These are phyloP conservation scores for Conticribra guillardii DNA, from an alignment of 108 stramenopile species.

Conservation along the genomic window DNA sequence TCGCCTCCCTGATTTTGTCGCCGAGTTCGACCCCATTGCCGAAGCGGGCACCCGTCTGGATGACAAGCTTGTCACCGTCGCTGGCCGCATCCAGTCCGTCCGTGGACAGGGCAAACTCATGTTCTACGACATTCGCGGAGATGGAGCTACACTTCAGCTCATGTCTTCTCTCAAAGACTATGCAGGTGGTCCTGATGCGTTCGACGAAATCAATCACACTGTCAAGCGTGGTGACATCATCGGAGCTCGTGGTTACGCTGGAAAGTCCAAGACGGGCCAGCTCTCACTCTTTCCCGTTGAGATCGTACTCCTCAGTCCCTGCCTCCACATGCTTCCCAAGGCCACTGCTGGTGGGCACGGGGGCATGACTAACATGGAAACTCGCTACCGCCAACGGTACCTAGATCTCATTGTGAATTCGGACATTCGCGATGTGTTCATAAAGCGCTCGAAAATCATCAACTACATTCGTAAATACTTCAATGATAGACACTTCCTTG, in stretches of 20 bases:
- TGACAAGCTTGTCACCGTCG: conserved; percentile 78
- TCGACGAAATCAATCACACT: conserved; percentile 75
- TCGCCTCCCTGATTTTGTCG: conserved; percentile 90
- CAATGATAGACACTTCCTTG: conserved; percentile 94
- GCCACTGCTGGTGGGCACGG: conserved; percentile 75
- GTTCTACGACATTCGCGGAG: conserved; percentile 97
- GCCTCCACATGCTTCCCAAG: conserved; percentile 98
- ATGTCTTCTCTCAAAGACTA: conserved; percentile 91
- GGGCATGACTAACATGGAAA: conserved; percentile 95
- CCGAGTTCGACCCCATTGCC: conserved; percentile 75
- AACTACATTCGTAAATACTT: conserved; percentile 94
- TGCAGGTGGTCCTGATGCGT: conserved; percentile 87
- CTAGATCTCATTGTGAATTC: conserved; percentile 97
- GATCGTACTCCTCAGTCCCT: conserved; percentile 92
- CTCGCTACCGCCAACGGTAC: conserved; percentile 97
- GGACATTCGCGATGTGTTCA: conserved; percentile 88
- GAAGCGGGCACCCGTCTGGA: conserved; percentile 75
- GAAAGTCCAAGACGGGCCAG: conserved; percentile 97
- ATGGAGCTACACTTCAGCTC: conserved; percentile 95
- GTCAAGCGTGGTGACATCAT: conserved; percentile 96
- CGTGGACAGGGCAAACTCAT: conserved; percentile 96
- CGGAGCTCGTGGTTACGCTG: conserved; percentile 91
- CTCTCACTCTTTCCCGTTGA: conserved; percentile 93
- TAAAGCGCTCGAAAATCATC: conserved; percentile 90
- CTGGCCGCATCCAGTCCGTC: conserved; percentile 93